A percentile compares a stretch with the other conserved stretches of the same genome.
Conservation (phyloP, 129 eudicot species). For the Helianthus annuus region HanXRQr2.0-SUNRISE NC_035438.2:34944041-34944540, state of each 20-base stretch:
- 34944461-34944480: constrained; percentile 45
- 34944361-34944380: constrained; percentile 81
- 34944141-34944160: constrained; percentile 93
- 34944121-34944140: constrained; percentile 64
- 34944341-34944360: constrained; percentile 73
- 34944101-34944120: constrained; percentile 64
- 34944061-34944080: constrained; percentile 87
- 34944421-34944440: constrained; percentile 24
- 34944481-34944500: background rate
- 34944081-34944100: constrained; percentile 90
- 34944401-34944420: constrained; percentile 48
- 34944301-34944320: constrained; percentile 85
- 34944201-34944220: constrained; percentile 51
- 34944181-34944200: constrained; percentile 73
- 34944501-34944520: background rate
- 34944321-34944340: constrained; percentile 65
- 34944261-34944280: constrained; percentile 97
- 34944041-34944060: constrained; percentile 85
- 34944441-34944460: constrained; percentile 38
- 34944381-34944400: constrained; percentile 70
- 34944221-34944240: constrained; percentile 17
- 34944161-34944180: constrained; percentile 70
- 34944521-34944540: constrained; percentile 37
- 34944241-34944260: constrained; percentile 85
- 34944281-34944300: constrained; percentile 75